Base-by-base conservation (phyloP, 495 filamentous ascomycete genomes). In the Thermothielavioides terrestris region DNA sequence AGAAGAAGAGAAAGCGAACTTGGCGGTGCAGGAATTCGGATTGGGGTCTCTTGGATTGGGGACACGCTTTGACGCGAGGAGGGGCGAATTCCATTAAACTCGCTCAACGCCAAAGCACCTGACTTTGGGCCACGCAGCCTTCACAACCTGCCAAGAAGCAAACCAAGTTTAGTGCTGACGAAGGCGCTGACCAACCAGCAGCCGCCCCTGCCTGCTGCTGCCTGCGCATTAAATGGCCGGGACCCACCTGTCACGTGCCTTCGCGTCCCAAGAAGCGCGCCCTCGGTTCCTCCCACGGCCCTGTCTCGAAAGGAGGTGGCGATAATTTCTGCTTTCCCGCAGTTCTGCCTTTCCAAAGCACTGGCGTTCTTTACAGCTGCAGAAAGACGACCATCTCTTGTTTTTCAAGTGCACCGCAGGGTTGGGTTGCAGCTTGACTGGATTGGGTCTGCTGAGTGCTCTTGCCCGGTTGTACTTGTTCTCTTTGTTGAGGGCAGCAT, bases 61-160 rank as follows among this genome's bases (percentile, higher is more conserved):
- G 27, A 50, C 43, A 57, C 57, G 44, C 18, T 42, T 15, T 34
- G 48, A 61, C 62, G 62, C 60, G 62, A 52, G 42, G 62, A 53
- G 60, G 60, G 62, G 60, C 54, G 46, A 50, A 55, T 52, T 53
- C 54, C 54, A 56, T 62, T 57, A 41, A 60, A 58, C 30, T 51
- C 12, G 7, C 11, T 21, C 28, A 38, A 65, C 62, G 58, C 60
- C 57, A 63, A 53, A 53, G 21, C 60, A 61, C 57, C 34, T 64
- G 61, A 64, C 53, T n/a, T n/a, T n/a, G n/a, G n/a, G n/a, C n/a
- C n/a, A n/a, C n/a, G n/a, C n/a, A 11, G 27, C 27, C 31, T 34
- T 14, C 3, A 34, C 10, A 34, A 34, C 5, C 27, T 30, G 5
- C 27, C 5, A 6, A 11, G 27, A 30, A 30, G 27, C 27, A n/a